These are phyloP conservation scores for Luffa aegyptiaca DNA, from an alignment of 306 rosid genomes.

Conservation along the genomic window DNA sequence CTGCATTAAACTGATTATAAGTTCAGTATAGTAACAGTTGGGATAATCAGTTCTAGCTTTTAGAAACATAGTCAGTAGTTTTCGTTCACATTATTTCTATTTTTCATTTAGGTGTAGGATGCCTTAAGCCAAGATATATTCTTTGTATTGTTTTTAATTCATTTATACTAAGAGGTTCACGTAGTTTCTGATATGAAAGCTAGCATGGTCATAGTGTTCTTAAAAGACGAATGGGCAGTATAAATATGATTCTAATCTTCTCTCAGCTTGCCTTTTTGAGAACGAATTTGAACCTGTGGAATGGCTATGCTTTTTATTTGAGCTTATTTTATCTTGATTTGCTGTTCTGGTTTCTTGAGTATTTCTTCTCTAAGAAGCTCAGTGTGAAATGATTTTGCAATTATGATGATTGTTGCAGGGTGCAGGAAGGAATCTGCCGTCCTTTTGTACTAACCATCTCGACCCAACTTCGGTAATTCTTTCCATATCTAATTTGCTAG, in stretches of 20 bases:
- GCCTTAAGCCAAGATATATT: background rate
- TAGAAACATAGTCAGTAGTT: background rate
- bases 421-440: constrained; percentile 54
- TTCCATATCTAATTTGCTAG: background rate
- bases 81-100: background rate
- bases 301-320: background rate
- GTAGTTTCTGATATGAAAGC: background rate
- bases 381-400: background rate
- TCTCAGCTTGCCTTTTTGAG: background rate
- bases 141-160: background rate
- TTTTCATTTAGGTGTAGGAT: background rate
- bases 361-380: background rate
- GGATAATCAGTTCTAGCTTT: background rate
- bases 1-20: background rate
- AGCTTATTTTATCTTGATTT: background rate
- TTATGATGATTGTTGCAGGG: constrained; percentile 37
- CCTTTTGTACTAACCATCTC: constrained; percentile 52
- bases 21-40: background rate
- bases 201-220: background rate
- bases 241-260: background rate
- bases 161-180: background rate
- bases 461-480: constrained; percentile 69
- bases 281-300: background rate
- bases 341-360: background rate
- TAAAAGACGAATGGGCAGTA: background rate